Evolutionary conservation across 2,329 filamentous ascomycete species (phyloP), one percentile per base, ranked within the genome.

Genomic region (Ceratocystis albifundus): DNA sequence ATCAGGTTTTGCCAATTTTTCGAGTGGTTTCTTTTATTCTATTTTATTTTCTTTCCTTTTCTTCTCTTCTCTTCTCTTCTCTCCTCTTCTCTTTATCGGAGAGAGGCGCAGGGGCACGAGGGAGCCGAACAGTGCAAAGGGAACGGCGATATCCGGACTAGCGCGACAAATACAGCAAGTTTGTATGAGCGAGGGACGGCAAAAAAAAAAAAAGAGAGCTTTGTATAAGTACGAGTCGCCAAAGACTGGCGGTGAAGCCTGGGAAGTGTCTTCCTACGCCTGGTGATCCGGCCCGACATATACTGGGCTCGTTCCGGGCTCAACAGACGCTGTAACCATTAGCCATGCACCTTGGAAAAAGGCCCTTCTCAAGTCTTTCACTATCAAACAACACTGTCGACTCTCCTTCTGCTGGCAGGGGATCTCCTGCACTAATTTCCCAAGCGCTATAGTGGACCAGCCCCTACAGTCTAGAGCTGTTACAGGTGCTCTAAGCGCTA

Each of bases 221-320:
- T 50, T 4, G 7, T 50, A n/a, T 7, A 25, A 50, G 46, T 20
- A 57, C 53, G 10, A 57, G 20, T 12, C 15, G 22, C 25, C 22
- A 57, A 17, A 30, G 53, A 57, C 53, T 57, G 53, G 53, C 53
- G 53, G 53, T 57, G 53, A 57, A 57, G 53, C 53, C 53, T 30
- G 25, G 22, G 20, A 15, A 6, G 30, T 2, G 53, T 50, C 10
- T 50, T 6, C 22, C 10, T 50, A 8, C 20, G n/a, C 53, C 53
- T 30, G 53, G 36, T 0, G 8, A 28, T 28, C 22, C 8, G 15
- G 53, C 22, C 7, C 10, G 22, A 50, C 5, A 50, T 12, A 20
- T 22, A 50, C 22, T 50, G n/a, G 17, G 17, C 1, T 50, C 4
- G 17, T 50, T 22, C 22, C 17, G 46, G 46, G 10, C 17, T 50